A percentile compares a stretch with the other conserved stretches of the same genome.
Evolutionary conservation across 148 eudicot species (phyloP).

Genomic region (Amaranthus cruentus): DNA sequence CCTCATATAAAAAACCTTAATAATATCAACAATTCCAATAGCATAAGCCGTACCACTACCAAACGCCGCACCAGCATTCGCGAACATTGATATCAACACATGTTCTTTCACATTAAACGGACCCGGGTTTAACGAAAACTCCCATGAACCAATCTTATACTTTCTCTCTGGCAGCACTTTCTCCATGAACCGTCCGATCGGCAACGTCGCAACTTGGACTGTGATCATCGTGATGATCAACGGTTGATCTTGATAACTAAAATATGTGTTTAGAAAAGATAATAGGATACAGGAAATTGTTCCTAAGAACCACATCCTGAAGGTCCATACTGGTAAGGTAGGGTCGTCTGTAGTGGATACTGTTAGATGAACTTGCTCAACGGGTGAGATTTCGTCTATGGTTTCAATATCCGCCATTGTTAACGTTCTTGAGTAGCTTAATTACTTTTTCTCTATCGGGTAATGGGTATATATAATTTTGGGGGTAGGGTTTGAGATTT

Average conservation of each 20-base stretch:
- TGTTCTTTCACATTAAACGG: constrained; percentile 92
- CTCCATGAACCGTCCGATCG: constrained; percentile 64
- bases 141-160: constrained; percentile 46
- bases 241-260: constrained; percentile 67
- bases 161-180: constrained; percentile 37
- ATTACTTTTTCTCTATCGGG: too few relatives aligned
- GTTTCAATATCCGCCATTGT: background rate
- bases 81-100: constrained; percentile 71
- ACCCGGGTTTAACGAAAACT: constrained; percentile 68
- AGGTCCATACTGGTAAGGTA: constrained; percentile 82
- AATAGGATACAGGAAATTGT: constrained; percentile 55
- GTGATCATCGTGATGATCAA: constrained; percentile 72
- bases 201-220: constrained; percentile 63
- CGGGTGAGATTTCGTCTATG: constrained; percentile 53
- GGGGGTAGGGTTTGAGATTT: too few relatives aligned
- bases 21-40: constrained; percentile 63
- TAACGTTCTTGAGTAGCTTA: background rate
- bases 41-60: constrained; percentile 77
- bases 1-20: constrained; percentile 63
- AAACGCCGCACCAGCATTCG: constrained; percentile 79
- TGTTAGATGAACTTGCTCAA: constrained; percentile 73
- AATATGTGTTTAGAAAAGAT: constrained; percentile 77
- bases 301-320: constrained; percentile 88
- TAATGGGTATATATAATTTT: too few relatives aligned
- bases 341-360: constrained; percentile 73